Evolutionary conservation across 73 alveolate species (phyloP), one percentile per base, ranked within the genome.

Genomic region (Paramecium tetraurelia): DNA sequence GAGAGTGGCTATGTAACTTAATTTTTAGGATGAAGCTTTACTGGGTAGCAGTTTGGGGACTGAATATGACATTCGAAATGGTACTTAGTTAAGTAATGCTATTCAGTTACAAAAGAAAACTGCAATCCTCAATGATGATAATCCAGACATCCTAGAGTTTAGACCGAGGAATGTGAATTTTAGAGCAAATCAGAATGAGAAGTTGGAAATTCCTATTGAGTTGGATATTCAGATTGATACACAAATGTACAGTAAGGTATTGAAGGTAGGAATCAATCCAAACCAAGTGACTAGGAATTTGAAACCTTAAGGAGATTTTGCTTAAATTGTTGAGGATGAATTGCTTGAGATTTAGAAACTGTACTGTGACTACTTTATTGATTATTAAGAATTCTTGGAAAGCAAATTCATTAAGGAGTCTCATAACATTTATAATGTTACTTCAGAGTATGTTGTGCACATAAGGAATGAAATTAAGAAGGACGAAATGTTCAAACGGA

Each of bases 11-110:
- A 3, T 36, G 0, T 35, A 72, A 72, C 18, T 72, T 14, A 33
- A 72, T 12, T 72, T 29, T 10, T 72, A 72, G n/a, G 46, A 41
- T 43, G 90, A 80, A 27, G 75, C 46, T 12, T 43, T 48, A 8
- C 75, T 80, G 5, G 46, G 46, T 63, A 80, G 90, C 6, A 80
- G 90, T 80, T 10, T 43, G 20, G 90, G 90, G 20, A 80, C 90
- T 35, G 87, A 38, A 29, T 38, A 75, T 75, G 87, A 75, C 7
- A 10, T 29, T 10, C 38, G 46, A 41, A 35, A 75, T 21, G 59
- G 38, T 35, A 29, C 87, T 22, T 63, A 63, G 9, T 63, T 63
- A 14, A 63, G 84, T 18, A 31, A 33, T 40, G 75, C 75, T n/a
- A 46, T 20, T 43, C 16, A 40, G 29, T 46, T 80, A 40, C 22